Conservation (phyloP, 2,329 filamentous ascomycete genomes). For the Lasiodiplodia theobromae region DNA sequence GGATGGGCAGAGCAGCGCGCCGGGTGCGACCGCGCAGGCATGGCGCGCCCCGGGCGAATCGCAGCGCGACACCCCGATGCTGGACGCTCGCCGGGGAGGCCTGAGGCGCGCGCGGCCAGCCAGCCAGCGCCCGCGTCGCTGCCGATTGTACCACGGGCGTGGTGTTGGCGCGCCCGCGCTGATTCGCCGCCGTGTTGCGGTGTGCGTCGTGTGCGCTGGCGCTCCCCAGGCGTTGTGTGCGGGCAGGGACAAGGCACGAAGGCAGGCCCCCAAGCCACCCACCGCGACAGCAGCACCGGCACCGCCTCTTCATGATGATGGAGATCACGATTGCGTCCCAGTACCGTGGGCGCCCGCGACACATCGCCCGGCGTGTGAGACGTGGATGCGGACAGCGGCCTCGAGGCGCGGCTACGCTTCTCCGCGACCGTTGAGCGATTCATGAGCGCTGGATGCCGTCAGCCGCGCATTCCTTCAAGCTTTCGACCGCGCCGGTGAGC, state of each 20-base stretch:
- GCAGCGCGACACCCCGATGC: constrained; percentile 17
- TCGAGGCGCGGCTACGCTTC: constrained; percentile 24
- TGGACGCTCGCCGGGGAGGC: constrained; percentile 8
- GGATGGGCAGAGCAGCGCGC: constrained; percentile 22
- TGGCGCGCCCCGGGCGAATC: constrained; percentile 22
- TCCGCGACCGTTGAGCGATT: constrained; percentile 27
- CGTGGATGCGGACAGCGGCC: constrained; percentile 17
- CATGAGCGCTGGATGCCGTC: constrained; percentile 21
- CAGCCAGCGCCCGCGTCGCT: constrained; percentile 19
- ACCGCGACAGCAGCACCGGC: constrained; percentile 15
- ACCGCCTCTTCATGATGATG: constrained; percentile 23
- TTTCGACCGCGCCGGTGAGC: constrained; percentile 16
- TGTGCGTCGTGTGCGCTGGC: constrained; percentile 31
- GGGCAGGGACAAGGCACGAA: constrained; percentile 26
- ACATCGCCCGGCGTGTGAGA: constrained; percentile 25
- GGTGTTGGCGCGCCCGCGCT: constrained; percentile 21
- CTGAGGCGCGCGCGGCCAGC: constrained; percentile 19
- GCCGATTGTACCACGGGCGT: constrained; percentile 26
- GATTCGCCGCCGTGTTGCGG: constrained; percentile 28
- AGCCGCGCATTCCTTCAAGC: constrained; percentile 27
- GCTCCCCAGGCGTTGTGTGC: constrained; percentile 22
- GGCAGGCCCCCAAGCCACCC: constrained; percentile 25
- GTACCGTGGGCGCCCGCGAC: constrained; percentile 24
- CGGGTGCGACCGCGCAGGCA: constrained; percentile 24
- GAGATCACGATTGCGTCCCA: constrained; percentile 29